Evolutionary conservation across 805 yeast genomes (phyloP), one percentile per base, ranked within the genome.

Genomic region (Wickerhamomyces sydowiorum): DNA sequence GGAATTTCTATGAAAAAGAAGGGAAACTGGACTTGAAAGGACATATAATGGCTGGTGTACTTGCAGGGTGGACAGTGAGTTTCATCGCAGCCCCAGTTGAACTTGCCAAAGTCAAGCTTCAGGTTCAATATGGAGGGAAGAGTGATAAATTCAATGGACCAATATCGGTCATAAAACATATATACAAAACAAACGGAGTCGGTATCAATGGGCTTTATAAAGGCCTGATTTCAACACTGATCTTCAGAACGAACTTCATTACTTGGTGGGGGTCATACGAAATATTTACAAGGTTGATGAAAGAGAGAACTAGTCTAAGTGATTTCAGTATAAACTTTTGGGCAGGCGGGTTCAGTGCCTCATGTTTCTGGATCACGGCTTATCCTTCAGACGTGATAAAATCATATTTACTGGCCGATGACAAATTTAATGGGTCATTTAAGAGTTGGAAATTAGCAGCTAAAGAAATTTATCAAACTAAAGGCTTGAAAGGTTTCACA

Each of bases 201-300:
- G 95, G 95, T 9, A 64, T 84, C 21, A 62, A 78, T 45, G 95
- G 96, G 0, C 65, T 85, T 2, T 89, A 86, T 60, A 79, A 85
- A 51, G 96, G 96, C 6, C 69, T 89, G 34, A 64, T 80, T n/a
- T 80, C 95, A 14, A 89, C 97, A 0, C 76, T 88, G 82, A 74
- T 89, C 13, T 89, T 89, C 67, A 73, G 96, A 58, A 80, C 95
- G 1, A 86, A 86, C 62, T 89, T 88, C 59, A 72, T 86, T 28
- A 85, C 86, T 44, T 87, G 95, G 91, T 89, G 97, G 97, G 96
- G 96, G 2, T 80, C 95, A 0, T 89, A 89, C 59, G 95, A 87
- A 56, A 43, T 87, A 8, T 73, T 88, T 59, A 86, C 95, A 7
- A 69, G 74, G 41, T 80, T 73, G 70, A 80, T 88, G 62, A 72